Conservation (phyloP, 441 rosid genomes). For the Euphorbia corollata region DNA sequence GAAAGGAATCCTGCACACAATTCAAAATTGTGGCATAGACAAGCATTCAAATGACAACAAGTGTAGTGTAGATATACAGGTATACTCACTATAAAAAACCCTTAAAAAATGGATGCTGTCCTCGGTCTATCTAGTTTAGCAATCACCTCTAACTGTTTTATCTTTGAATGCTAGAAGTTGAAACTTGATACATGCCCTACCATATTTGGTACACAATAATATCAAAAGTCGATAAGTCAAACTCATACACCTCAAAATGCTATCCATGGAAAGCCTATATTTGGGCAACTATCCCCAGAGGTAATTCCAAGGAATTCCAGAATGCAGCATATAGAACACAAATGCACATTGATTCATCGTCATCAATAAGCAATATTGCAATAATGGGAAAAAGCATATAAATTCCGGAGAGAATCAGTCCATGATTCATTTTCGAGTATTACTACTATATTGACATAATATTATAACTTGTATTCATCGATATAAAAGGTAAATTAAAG, state of each 20-base stretch:
- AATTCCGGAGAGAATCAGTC: too few species aligned
- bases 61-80: neutral
- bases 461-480: too few species aligned
- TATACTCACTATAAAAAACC: conserved; percentile 51
- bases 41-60: neutral
- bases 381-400: too few species aligned
- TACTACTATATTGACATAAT: too few species aligned
- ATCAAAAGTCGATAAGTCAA: too few species aligned
- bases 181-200: conserved; percentile 77
- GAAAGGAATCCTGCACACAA: neutral
- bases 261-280: neutral
- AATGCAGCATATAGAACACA: neutral
- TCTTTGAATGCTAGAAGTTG: conserved; percentile 52
- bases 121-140: conserved; percentile 64
- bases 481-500: too few species aligned
- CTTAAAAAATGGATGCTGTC: conserved; percentile 82
- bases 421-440: too few species aligned
- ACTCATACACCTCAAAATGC: neutral
- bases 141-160: conserved; percentile 58
- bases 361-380: neutral
- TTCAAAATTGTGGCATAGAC: neutral
- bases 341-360: neutral
- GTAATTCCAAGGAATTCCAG: neutral
- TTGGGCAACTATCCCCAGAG: neutral
- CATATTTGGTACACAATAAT: neutral